A percentile compares a stretch with the other conserved stretches of the same genome.
Evolutionary conservation across 306 rosid species (phyloP).

Genomic region (Pterocarpus macrocarpus): DNA sequence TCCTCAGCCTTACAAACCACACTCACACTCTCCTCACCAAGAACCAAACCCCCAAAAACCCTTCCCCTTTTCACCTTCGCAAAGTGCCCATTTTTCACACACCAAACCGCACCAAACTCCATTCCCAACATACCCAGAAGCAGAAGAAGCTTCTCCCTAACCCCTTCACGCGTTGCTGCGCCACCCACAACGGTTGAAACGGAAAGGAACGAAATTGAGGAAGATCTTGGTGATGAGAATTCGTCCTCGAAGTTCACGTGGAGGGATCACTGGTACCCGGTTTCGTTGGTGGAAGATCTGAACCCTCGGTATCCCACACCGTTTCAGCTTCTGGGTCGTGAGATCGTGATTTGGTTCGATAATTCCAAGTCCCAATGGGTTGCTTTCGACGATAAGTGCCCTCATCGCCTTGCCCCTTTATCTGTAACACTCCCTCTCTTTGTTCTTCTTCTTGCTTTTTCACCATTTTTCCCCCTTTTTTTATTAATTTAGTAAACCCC

Average conservation of each 20-base stretch:
- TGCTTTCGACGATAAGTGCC: conserved; percentile 93
- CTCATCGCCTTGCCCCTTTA: conserved; percentile 97
- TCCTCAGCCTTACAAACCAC: conserved; percentile 62
- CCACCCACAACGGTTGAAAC: conserved; percentile 68
- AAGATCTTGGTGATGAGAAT: conserved; percentile 58
- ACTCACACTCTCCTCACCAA: conserved; percentile 49
- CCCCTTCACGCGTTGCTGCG: conserved; percentile 67
- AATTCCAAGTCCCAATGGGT: conserved; percentile 74
- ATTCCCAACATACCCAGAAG: conserved; percentile 40
- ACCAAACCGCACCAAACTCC: conserved; percentile 7
- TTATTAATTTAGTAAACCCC: too few species aligned
- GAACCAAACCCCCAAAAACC: conserved; percentile 46
- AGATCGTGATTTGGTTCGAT: conserved; percentile 87
- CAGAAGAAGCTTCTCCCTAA: conserved; percentile 41
- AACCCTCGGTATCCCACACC: conserved; percentile 78
- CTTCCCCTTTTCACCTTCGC: conserved; percentile 51
- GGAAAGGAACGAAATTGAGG: conserved; percentile 52
- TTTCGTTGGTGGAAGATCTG: conserved; percentile 89
- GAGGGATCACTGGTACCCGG: conserved; percentile 99
- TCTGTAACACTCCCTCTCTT: conserved; percentile 59
- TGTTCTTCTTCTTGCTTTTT: neutral
- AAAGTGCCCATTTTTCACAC: conserved; percentile 27
- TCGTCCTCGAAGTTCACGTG: conserved; percentile 75
- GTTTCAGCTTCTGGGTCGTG: conserved; percentile 96
- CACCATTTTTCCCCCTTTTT: neutral